phyloP scores from a whole-genome alignment of 345 rosid genomes.

The Trapa incisa region DNA sequence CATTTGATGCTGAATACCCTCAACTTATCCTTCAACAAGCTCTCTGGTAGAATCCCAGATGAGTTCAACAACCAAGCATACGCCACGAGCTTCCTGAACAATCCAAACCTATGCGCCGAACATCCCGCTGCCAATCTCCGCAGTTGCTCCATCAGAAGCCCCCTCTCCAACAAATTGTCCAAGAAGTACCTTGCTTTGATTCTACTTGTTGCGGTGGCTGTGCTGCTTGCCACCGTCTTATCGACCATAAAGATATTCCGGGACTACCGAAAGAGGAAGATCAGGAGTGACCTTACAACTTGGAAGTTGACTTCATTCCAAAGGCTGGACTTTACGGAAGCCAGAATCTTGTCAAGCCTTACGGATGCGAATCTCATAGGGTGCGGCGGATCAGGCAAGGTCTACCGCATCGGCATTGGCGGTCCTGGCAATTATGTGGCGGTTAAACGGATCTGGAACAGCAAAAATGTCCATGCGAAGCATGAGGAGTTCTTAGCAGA shows the following conservation, averaged over 20 bases:
- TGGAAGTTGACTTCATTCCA: conserved; percentile 90
- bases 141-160: conserved; percentile 24
- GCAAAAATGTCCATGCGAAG: conserved; percentile 31
- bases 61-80: conserved; percentile 48
- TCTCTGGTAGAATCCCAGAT: conserved; percentile 50
- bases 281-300: conserved; percentile 20
- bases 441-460: conserved; percentile 74
- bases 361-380: conserved; percentile 70
- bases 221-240: conserved; percentile 17
- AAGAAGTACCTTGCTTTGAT: conserved; percentile 35
- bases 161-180: conserved; percentile 23
- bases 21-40: conserved; percentile 58
- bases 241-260: conserved; percentile 31
- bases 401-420: conserved; percentile 38
- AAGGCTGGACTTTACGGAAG: conserved; percentile 48
- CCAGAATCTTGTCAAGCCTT: conserved; percentile 44
- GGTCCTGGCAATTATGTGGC: conserved; percentile 47
- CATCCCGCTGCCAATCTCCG: conserved; percentile 38
- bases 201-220: conserved; percentile 26
- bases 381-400: conserved; percentile 87
- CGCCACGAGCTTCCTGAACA: conserved; percentile 58
- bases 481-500: conserved; percentile 71
- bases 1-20: conserved; percentile 28
- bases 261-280: conserved; percentile 30
- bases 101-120: conserved; percentile 47